Evolutionary conservation across 108 stramenopile species (phyloP).

Genomic region (Nannochloropsis gaditana): DNA sequence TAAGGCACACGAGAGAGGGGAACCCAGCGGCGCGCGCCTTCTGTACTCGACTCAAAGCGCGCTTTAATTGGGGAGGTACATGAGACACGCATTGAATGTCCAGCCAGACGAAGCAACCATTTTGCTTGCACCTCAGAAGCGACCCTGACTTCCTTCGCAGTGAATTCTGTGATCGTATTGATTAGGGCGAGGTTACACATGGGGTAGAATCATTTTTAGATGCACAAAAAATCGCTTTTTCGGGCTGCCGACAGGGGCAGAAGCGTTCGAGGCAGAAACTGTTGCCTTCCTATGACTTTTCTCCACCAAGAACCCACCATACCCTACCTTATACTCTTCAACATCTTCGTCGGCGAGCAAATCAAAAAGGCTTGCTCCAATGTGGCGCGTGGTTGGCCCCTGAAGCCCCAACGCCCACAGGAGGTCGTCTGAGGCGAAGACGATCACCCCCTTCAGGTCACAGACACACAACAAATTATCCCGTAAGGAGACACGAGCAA

Average conservation of each 20-base stretch:
- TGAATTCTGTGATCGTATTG: not conserved
- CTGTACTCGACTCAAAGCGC: not conserved
- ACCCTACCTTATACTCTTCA: slow-evolving; percentile 17
- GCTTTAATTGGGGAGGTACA: not conserved
- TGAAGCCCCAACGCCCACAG: slow-evolving; percentile 12
- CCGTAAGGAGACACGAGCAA: not conserved
- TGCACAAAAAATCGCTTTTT: too few relatives aligned
- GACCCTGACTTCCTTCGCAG: not conserved
- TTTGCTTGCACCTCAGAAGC: slow-evolving; percentile 10
- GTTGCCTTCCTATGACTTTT: not conserved
- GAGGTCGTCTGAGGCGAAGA: slow-evolving; percentile 19
- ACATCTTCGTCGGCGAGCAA: slow-evolving; percentile 1
- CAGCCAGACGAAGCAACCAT: not conserved
- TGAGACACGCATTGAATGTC: not conserved
- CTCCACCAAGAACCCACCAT: not conserved
- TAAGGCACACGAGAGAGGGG: too few relatives aligned
- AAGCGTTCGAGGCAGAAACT: too few relatives aligned
- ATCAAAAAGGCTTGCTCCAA: not conserved
- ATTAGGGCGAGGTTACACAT: too few relatives aligned
- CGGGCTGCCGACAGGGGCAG: too few relatives aligned
- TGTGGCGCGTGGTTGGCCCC: not conserved
- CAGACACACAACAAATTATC: slow-evolving; percentile 18
- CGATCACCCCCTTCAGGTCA: not conserved
- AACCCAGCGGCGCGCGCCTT: not conserved
- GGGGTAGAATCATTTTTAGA: too few relatives aligned